Evolutionary conservation across 108 stramenopile species (phyloP).

Genomic region (Pinguiococcus pyrenoidosus): DNA sequence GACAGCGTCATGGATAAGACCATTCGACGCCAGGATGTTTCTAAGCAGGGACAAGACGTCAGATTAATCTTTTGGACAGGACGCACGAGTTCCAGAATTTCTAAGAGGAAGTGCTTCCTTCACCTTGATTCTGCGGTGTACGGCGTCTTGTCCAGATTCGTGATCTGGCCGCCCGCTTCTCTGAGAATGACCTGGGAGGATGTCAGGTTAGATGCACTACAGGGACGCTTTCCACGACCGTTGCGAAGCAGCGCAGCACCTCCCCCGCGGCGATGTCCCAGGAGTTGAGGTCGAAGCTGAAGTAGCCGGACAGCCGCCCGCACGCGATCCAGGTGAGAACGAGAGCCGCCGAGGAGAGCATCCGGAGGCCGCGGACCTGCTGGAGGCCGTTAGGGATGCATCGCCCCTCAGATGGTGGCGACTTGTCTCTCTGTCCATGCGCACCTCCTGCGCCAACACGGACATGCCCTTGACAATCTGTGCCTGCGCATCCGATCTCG

Average conservation of each 20-base stretch:
- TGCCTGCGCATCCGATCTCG: neutral
- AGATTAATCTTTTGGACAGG: too few relatives aligned
- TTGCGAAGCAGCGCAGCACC: too few relatives aligned
- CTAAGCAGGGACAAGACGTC: too few relatives aligned
- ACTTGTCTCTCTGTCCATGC: neutral
- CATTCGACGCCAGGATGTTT: too few relatives aligned
- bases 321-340: constrained; percentile 72
- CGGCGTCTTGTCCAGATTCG: constrained; percentile 39
- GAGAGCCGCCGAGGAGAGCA: constrained; percentile 64
- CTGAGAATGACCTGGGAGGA: too few relatives aligned
- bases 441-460: constrained; percentile 51
- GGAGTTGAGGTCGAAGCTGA: constrained; percentile 56
- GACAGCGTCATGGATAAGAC: too few relatives aligned
- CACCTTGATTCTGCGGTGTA: too few relatives aligned
- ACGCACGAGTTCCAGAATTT: too few relatives aligned
- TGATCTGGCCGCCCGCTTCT: constrained; percentile 67
- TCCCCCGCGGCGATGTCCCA: constrained; percentile 79
- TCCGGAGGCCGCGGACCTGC: constrained; percentile 56
- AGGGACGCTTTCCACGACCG: too few relatives aligned
- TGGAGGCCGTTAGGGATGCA: neutral
- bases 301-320: constrained; percentile 52
- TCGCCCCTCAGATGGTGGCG: neutral
- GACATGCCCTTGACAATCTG: constrained; percentile 32
- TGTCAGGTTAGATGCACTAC: too few relatives aligned
- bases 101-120: too few relatives aligned